Evolutionary conservation across 805 yeast genomes (phyloP), one percentile per base, ranked within the genome.

Genomic region (Candida palmyrensis): DNA sequence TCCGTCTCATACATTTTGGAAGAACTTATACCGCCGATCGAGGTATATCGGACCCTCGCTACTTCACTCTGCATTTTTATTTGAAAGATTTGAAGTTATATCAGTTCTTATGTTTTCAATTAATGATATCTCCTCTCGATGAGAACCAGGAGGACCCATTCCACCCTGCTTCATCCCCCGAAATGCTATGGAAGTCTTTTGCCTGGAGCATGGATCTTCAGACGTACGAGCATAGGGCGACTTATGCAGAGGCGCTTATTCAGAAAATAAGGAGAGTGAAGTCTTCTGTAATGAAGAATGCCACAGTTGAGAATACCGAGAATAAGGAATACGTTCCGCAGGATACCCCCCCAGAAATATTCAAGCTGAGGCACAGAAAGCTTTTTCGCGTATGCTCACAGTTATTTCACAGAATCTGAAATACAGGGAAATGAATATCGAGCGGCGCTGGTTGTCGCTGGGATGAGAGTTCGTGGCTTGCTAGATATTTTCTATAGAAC

Each of bases 21-120:
- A 13, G 31, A 11, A 23, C 32, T 18, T 27, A 33, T 24, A 22
- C 24, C 17, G 27, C 32, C 15, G 32, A 28, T 18, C 19, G 33
- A 12, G 32, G 31, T 3, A 29, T 33, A 4, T 33, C 37, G n/a
- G 37, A 31, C 23, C 34, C 34, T 3, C 17, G 34, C n/a, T 33
- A 28, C 16, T 18, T 28, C 16, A 28, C 32, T 10, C 32, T 21
- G 15, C 37, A 33, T n/a, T 22, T 11, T 19, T 28, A 14, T 13
- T 25, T 28, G 7, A 13, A 10, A 6, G 37, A 28, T 28, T 15
- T 27, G 11, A 23, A 26, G 6, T 33, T 33, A 11, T 6, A 6
- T 12, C 29, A 13, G 16, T 33, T 32, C 11, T 20, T 27, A 9
- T 28, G 31, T 12, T 33, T 33, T 28, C 37, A 33, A 7, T 15